Conservation (phyloP, 495 filamentous ascomycete genomes). For the Aspergillus bridgeri region DNA sequence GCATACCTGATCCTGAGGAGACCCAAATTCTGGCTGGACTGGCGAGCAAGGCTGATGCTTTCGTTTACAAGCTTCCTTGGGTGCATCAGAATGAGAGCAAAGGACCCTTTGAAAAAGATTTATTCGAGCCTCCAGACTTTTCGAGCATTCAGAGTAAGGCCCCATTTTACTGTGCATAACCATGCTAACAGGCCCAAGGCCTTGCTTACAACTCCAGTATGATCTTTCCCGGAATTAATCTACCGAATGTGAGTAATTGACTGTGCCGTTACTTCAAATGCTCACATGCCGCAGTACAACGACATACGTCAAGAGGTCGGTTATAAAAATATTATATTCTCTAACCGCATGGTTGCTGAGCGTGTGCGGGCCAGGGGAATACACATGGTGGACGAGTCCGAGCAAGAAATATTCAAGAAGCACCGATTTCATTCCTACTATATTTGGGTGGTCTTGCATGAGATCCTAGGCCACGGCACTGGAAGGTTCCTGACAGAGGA, state of each 20-base stretch:
- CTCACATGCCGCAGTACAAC: constrained; percentile 33
- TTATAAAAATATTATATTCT: constrained; percentile 49
- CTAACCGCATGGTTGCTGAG: constrained; percentile 42
- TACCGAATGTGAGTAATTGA: constrained; percentile 35
- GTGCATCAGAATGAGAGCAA: constrained; percentile 30
- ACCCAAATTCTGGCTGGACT: constrained; percentile 29
- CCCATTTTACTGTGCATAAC: background rate
- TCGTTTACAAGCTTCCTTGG: constrained; percentile 41
- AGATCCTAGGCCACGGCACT: constrained; percentile 46
- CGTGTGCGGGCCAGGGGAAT: constrained; percentile 26
- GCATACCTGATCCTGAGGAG: constrained; percentile 38
- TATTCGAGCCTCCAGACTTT: constrained; percentile 42
- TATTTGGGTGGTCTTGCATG: constrained; percentile 41
- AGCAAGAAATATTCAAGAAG: constrained; percentile 33
- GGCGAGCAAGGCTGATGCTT: constrained; percentile 27
- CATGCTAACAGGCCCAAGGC: constrained; percentile 19
- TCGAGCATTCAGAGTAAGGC: constrained; percentile 37
- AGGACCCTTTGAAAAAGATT: constrained; percentile 40
- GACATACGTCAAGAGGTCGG: constrained; percentile 44
- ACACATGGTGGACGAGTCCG: constrained; percentile 35
- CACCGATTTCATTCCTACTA: constrained; percentile 39
- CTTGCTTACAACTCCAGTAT: constrained; percentile 44
- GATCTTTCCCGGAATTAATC: constrained; percentile 34
- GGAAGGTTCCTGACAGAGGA: constrained; percentile 25
- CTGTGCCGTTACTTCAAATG: background rate